Evolutionary conservation across 306 rosid species (phyloP).

Genomic region (Amphicarpaea edgeworthii): DNA sequence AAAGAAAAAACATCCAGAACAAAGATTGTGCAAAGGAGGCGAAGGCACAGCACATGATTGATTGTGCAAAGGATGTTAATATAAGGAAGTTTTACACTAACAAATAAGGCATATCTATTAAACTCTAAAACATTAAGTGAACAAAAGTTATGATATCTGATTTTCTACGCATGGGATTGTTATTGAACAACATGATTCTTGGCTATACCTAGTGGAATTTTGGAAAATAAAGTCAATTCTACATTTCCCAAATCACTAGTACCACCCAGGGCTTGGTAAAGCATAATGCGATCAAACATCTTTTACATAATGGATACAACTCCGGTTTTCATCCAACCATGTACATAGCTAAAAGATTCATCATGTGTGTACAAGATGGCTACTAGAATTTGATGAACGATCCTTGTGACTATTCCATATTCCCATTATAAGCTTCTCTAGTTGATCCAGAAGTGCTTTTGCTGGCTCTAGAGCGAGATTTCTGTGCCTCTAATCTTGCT

Average conservation of each 20-base stretch:
- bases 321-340: slow-evolving; percentile 23
- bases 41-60: not conserved
- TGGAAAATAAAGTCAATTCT: not conserved
- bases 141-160: not conserved
- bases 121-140: not conserved
- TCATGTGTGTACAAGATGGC: slow-evolving; percentile 52
- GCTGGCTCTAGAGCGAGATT: slow-evolving; percentile 48
- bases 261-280: not conserved
- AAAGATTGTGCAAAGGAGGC: not conserved
- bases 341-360: slow-evolving; percentile 36
- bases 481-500: slow-evolving; percentile 77
- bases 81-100: not conserved
- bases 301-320: slow-evolving; percentile 19
- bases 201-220: slow-evolving; percentile 1
- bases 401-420: slow-evolving; percentile 42
- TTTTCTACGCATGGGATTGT: not conserved
- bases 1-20: not conserved
- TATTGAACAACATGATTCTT: not conserved
- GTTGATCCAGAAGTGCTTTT: slow-evolving; percentile 46
- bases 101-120: not conserved
- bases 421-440: slow-evolving; percentile 37
- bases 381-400: slow-evolving; percentile 34
- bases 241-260: not conserved
- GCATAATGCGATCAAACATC: not conserved
- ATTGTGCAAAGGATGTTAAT: not conserved